These are phyloP conservation scores for Globisporangium takayamanum DNA, from an alignment of 352 stramenopile genomes.

Conservation along the genomic window DNA sequence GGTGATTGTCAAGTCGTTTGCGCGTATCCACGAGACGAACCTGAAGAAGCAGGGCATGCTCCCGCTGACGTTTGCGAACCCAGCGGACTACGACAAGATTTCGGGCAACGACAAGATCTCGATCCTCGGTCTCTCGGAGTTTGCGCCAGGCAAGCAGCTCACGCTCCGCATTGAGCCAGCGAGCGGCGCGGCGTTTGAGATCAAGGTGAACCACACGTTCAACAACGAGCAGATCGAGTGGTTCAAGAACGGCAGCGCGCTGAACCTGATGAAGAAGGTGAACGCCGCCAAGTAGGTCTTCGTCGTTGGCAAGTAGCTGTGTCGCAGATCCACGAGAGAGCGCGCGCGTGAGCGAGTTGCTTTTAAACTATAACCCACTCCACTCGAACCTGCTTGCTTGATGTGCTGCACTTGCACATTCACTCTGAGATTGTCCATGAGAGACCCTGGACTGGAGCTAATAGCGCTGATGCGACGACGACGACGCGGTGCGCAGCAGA, in stretches of 20 bases:
- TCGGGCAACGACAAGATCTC: slow-evolving; percentile 89
- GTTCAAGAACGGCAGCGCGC: slow-evolving; percentile 91
- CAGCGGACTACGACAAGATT: slow-evolving; percentile 91
- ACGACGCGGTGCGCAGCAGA: slow-evolving; percentile 25
- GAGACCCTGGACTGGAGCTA: neutral
- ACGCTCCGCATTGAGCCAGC: slow-evolving; percentile 74
- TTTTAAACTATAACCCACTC: too few relatives aligned
- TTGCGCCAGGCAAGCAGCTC: slow-evolving; percentile 84
- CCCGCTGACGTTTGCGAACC: slow-evolving; percentile 89
- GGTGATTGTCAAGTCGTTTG: slow-evolving; percentile 92
- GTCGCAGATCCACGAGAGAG: neutral
- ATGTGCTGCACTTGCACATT: neutral
- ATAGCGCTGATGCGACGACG: slow-evolving; percentile 17
- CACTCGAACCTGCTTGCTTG: too few relatives aligned
- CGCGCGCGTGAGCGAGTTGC: too few relatives aligned
- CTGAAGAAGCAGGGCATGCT: slow-evolving; percentile 96
- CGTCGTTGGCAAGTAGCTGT: neutral
- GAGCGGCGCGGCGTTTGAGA: slow-evolving; percentile 68
- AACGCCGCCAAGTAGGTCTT: slow-evolving; percentile 34
- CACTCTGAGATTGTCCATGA: neutral
- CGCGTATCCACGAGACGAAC: slow-evolving; percentile 94
- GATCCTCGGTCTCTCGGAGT: slow-evolving; percentile 82
- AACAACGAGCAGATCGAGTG: slow-evolving; percentile 94
- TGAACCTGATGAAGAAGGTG: slow-evolving; percentile 94
- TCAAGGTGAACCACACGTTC: slow-evolving; percentile 93